Evolutionary conservation across 257 asterid genomes (phyloP), one percentile per base, ranked within the genome.

Genomic region (Mentha longifolia): DNA sequence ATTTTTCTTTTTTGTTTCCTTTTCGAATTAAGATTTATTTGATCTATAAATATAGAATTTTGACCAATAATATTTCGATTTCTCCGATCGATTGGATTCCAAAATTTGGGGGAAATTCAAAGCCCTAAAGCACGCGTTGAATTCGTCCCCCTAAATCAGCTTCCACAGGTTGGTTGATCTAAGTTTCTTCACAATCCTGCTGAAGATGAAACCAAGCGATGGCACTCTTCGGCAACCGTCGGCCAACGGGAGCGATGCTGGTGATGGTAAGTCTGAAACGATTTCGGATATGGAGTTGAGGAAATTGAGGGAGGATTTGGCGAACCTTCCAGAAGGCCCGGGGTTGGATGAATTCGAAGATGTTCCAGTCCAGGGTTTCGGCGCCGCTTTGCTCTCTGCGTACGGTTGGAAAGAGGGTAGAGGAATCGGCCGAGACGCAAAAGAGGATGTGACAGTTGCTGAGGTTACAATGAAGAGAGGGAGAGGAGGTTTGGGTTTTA

Each of bases 391-490:
- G 77, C 71, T 92, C 45, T 77, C 82, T 17, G 98, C 97, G 13
- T 86, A 90, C 56, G 98, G 98, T 7, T 92, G 98, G 98, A 71
- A 78, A 31, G 97, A 88, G 72, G 97, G 96, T 37, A 78, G 65
- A 51, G 98, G 98, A 9, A 80, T 92, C 15, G 98, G 98, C 17
- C 82, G 85, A 47, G 81, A 88, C 43, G 85, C 86, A 2, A 88
- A 84, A 50, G 88, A 86, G 80, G 97, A 90, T 75, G 87, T 85
- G 51, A 83, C 75, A 16, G 55, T 84, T 22, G 61, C 70, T 13
- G 94, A 86, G 80, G 83, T 73, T 43, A 79, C 45, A 15, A 86
- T 61, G 75, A 88, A 89, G 79, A 52, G 78, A 14, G 97, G 87
- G 16, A 85, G 92, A 72, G 99, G 90, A 67, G 99, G 99, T 59